These are phyloP conservation scores for Penicillium sp. DNA, from an alignment of 2,329 filamentous ascomycete species.

Conservation along the genomic window DNA sequence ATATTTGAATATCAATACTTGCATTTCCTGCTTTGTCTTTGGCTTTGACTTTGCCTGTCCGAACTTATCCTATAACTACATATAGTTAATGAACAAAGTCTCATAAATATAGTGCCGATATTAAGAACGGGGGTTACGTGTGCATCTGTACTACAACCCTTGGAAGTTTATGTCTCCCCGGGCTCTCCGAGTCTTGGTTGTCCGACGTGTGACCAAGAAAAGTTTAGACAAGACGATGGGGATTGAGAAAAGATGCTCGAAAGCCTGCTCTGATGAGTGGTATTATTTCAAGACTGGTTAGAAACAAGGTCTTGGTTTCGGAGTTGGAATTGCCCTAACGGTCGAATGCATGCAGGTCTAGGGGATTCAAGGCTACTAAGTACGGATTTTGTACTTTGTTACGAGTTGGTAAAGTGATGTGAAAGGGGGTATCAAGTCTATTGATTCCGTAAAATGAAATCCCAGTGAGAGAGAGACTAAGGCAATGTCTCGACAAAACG, in stretches of 20 bases:
- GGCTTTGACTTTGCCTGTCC: background rate
- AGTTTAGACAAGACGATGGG: background rate
- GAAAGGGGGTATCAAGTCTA: slow-evolving; percentile 27
- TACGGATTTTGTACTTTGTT: too few species aligned
- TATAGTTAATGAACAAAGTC: background rate
- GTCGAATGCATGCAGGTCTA: background rate
- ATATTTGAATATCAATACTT: background rate
- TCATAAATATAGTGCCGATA: too few species aligned
- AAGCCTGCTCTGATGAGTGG: background rate
- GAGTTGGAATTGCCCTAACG: background rate
- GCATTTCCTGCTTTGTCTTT: too few species aligned
- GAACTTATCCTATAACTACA: background rate
- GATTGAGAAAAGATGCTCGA: background rate
- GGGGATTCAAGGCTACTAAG: background rate
- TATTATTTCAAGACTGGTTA: background rate
- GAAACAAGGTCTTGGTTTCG: background rate
- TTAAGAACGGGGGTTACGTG: background rate
- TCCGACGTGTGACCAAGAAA: background rate
- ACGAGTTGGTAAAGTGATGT: background rate
- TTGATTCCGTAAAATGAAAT: slow-evolving; percentile 15
- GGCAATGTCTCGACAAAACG: slow-evolving; percentile 22
- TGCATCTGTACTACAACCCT: slow-evolving; percentile 1
- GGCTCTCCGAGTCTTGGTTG: background rate
- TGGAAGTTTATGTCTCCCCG: background rate
- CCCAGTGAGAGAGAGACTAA: slow-evolving; percentile 11